A percentile compares a stretch with the other conserved stretches of the same genome.
Conservation (phyloP, 371 early-diverging fungal genomes). For the Funneliformis caledonium region DNA sequence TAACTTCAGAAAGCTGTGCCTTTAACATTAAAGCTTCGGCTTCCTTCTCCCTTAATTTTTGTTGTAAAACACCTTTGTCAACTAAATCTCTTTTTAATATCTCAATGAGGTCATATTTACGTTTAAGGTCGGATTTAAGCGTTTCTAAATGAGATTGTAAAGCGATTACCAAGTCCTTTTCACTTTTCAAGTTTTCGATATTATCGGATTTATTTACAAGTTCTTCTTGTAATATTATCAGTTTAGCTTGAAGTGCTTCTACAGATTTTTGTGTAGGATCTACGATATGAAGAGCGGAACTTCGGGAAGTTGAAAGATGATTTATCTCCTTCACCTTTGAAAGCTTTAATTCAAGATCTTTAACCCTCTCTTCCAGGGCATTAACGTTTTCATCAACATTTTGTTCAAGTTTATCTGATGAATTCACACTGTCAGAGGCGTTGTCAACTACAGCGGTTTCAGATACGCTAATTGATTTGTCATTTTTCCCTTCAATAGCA, state of each 20-base stretch:
- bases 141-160: constrained; percentile 27
- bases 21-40: constrained; percentile 18
- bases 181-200: neutral
- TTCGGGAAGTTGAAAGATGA: constrained; percentile 3
- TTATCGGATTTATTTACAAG: constrained; percentile 10
- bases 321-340: constrained; percentile 15
- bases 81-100: constrained; percentile 28
- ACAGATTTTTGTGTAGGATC: constrained; percentile 38
- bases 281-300: neutral
- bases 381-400: constrained; percentile 20
- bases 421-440: neutral
- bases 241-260: constrained; percentile 32
- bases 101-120: constrained; percentile 39
- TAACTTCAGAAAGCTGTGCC: constrained; percentile 20
- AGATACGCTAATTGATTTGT: neutral
- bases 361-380: constrained; percentile 5
- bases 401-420: constrained; percentile 23
- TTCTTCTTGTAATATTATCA: constrained; percentile 34
- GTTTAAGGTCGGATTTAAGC: constrained; percentile 29
- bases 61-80: constrained; percentile 34
- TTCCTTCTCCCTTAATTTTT: constrained; percentile 33
- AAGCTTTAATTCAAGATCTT: constrained; percentile 27
- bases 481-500: neutral
- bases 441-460: neutral
- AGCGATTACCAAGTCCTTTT: neutral